These are phyloP conservation scores for Populus hybrid DNA, from an alignment of 441 rosid genomes.

Conservation along the genomic window DNA sequence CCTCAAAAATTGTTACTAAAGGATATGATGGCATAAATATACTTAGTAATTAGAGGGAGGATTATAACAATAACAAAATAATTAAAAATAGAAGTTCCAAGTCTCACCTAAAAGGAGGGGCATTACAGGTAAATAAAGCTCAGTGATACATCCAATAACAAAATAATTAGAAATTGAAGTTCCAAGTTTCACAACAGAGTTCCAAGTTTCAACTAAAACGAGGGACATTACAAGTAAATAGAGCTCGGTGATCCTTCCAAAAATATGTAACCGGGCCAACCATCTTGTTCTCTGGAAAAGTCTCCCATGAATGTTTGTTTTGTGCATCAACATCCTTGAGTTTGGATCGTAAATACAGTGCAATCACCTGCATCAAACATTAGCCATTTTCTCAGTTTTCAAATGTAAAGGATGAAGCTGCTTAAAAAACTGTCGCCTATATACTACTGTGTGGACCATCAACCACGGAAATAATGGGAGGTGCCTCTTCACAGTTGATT, in stretches of 20 bases:
- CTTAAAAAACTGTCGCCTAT: neutral
- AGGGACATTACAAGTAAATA: conserved; percentile 4
- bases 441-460: neutral
- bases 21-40: neutral
- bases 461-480: neutral
- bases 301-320: conserved; percentile 25
- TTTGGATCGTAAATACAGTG: conserved; percentile 71
- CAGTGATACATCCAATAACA: conserved; percentile 3
- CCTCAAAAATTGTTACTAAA: neutral
- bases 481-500: neutral
- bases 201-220: neutral
- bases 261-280: conserved; percentile 28
- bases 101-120: neutral
- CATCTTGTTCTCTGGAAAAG: conserved; percentile 29
- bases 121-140: conserved; percentile 11
- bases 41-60: neutral
- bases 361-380: conserved; percentile 68
- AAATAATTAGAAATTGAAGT: neutral
- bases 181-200: neutral
- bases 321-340: conserved; percentile 36
- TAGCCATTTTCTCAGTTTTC: conserved; percentile 5
- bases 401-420: neutral
- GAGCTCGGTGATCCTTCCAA: conserved; percentile 9
- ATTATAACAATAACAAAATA: neutral
- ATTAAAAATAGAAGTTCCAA: neutral